These are phyloP conservation scores for Agastache rugosa DNA, from an alignment of 257 asterid species.

Conservation along the genomic window DNA sequence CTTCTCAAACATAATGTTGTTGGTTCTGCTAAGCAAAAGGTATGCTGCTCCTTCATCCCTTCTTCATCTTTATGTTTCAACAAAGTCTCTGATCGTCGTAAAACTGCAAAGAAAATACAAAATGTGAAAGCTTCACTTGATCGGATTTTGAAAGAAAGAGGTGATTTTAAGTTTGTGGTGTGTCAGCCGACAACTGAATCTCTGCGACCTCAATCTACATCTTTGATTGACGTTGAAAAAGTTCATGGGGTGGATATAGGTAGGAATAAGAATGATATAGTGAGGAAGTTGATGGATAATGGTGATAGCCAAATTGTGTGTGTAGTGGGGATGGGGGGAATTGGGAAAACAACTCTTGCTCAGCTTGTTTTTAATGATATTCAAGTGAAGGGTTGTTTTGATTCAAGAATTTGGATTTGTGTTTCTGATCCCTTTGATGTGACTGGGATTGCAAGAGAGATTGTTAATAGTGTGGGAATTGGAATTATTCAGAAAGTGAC, in stretches of 20 bases:
- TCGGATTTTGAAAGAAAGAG: no score
- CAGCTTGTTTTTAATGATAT: constrained; percentile 36
- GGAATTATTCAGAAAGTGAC: no score
- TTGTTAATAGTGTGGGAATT: background rate
- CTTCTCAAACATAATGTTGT: no score
- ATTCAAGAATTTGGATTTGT: constrained; percentile 42
- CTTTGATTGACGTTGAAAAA: background rate
- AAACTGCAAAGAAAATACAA: background rate
- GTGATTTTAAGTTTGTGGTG: no score
- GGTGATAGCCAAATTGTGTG: constrained; percentile 16
- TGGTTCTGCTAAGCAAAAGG: no score
- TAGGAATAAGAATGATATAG: background rate
- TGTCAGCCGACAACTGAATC: no score
- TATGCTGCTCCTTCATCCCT: background rate
- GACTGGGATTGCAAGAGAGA: constrained; percentile 1
- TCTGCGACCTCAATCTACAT: no score
- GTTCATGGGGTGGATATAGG: background rate
- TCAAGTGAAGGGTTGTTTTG: constrained; percentile 28
- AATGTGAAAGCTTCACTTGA: no score
- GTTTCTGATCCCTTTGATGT: constrained; percentile 40
- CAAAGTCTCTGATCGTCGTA: background rate
- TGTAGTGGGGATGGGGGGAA: constrained; percentile 53
- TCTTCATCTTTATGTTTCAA: constrained; percentile 2
- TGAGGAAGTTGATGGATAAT: background rate
- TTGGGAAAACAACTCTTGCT: constrained; percentile 56